These are phyloP conservation scores for Trametes cingulata DNA, from an alignment of 768 basidiomycete species.

Conservation along the genomic window DNA sequence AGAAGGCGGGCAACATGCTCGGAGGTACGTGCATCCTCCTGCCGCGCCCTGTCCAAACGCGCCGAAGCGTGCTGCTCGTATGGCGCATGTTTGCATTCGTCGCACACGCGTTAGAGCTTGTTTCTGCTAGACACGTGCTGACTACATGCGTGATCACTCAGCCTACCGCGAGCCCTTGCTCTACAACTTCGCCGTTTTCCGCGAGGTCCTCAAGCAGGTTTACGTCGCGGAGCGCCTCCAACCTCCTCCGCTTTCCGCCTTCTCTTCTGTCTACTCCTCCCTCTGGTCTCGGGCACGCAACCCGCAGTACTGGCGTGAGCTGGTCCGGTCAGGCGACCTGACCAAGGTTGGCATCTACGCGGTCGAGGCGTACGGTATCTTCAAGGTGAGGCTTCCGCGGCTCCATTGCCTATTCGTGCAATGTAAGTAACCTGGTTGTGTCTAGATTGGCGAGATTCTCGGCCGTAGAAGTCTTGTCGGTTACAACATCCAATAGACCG, in stretches of 20 bases:
- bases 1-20: constrained; percentile 59
- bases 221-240: constrained; percentile 56
- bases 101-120: too few relatives aligned
- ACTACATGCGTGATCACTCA: constrained; percentile 23
- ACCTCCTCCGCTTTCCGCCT: constrained; percentile 61
- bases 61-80: background rate
- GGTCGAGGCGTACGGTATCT: constrained; percentile 87
- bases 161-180: constrained; percentile 77
- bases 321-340: constrained; percentile 64
- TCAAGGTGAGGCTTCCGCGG: constrained; percentile 57
- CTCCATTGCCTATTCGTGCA: background rate
- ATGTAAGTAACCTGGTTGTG: background rate
- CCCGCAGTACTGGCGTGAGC: constrained; percentile 59
- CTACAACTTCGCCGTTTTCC: constrained; percentile 78
- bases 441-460: constrained; percentile 83
- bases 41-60: background rate
- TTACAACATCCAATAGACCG: constrained; percentile 55
- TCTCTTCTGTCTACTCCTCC: constrained; percentile 61
- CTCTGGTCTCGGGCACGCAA: constrained; percentile 64
- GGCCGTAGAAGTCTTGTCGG: constrained; percentile 80
- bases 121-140: background rate
- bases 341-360: constrained; percentile 71
- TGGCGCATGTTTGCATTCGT: too few relatives aligned
- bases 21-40: constrained; percentile 41
- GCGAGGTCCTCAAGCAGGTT: constrained; percentile 63